Conservation (phyloP, 1,139 yeast species). For the Zygotorulaspora mrakii region DNA sequence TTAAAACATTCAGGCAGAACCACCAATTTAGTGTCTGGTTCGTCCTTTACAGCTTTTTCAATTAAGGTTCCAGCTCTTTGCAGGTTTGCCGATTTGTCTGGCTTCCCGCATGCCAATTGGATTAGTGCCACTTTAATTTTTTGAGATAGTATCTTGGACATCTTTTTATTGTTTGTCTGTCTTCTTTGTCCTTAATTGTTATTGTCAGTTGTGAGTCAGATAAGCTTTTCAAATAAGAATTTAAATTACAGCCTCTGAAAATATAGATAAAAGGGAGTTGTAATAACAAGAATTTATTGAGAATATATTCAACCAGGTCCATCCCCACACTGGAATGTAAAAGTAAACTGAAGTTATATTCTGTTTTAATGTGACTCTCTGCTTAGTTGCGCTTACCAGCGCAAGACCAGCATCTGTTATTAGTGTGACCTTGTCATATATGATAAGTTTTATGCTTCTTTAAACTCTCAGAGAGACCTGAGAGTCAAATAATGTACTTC, state of each 20-base stretch:
- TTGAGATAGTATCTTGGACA: conserved; percentile 37
- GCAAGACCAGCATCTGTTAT: too few relatives aligned
- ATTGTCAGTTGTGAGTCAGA: conserved; percentile 3
- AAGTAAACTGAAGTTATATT: too few relatives aligned
- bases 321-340: too few relatives aligned
- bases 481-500: too few relatives aligned
- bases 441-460: too few relatives aligned
- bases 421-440: too few relatives aligned
- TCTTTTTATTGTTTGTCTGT: conserved; percentile 6
- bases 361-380: too few relatives aligned
- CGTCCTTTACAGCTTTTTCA: conserved; percentile 47
- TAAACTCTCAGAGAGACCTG: too few relatives aligned
- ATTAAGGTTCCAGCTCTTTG: conserved; percentile 49
- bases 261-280: too few relatives aligned
- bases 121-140: conserved; percentile 53
- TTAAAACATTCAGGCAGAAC: conserved; percentile 77
- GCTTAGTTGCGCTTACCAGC: too few relatives aligned
- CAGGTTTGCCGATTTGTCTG: conserved; percentile 58
- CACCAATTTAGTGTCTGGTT: conserved; percentile 52
- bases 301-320: too few relatives aligned
- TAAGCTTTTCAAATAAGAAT: conserved; percentile 4
- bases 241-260: neutral
- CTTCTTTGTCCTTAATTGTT: neutral
- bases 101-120: conserved; percentile 34
- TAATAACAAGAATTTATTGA: neutral